phyloP scores from a whole-genome alignment of 805 yeast genomes.

The Priceomyces medius region DNA sequence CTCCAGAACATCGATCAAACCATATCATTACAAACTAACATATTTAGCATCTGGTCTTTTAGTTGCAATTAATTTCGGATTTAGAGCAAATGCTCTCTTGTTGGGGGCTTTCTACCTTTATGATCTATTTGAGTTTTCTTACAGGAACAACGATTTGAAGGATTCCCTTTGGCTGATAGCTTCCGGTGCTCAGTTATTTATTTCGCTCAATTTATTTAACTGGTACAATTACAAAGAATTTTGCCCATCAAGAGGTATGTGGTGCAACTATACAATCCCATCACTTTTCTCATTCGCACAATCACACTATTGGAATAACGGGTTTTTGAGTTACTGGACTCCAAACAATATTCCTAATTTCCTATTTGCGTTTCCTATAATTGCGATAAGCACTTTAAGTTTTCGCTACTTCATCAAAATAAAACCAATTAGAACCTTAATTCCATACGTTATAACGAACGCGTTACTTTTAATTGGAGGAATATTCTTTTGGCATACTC shows the following conservation, averaged over 20 bases:
- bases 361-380: constrained; percentile 67
- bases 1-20: constrained; percentile 17
- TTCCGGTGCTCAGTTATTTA: constrained; percentile 57
- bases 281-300: constrained; percentile 74
- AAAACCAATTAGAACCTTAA: constrained; percentile 31
- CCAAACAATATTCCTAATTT: constrained; percentile 80
- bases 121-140: constrained; percentile 44
- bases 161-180: constrained; percentile 34
- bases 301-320: constrained; percentile 77
- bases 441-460: constrained; percentile 45
- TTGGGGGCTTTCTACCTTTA: constrained; percentile 65
- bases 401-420: constrained; percentile 30
- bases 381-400: constrained; percentile 46
- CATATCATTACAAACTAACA: constrained; percentile 11
- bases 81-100: constrained; percentile 75
- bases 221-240: constrained; percentile 53
- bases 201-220: constrained; percentile 47
- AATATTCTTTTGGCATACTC: constrained; percentile 72
- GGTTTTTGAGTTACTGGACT: constrained; percentile 83
- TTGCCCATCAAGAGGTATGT: constrained; percentile 73
- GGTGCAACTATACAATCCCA: constrained; percentile 67
- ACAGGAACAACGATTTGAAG: constrained; percentile 13
- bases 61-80: constrained; percentile 56
- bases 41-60: constrained; percentile 52
- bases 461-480: constrained; percentile 49